phyloP scores from a whole-genome alignment of 2,329 filamentous ascomycete species.

The Metarhizium sp. region DNA sequence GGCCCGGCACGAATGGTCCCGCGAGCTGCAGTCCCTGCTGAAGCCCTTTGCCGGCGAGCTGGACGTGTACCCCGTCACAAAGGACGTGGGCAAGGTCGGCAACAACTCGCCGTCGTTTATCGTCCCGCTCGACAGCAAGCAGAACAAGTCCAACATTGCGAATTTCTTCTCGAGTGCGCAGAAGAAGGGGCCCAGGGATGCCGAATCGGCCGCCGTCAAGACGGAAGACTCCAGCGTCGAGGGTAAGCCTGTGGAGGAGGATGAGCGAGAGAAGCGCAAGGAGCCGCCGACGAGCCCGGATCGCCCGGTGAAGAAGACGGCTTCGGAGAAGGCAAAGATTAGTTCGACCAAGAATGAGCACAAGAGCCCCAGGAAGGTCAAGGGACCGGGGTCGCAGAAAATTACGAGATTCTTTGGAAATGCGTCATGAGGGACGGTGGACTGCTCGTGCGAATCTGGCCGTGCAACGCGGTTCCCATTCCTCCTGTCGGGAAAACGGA shows the following conservation, averaged over 20 bases:
- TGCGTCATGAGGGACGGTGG: constrained; percentile 22
- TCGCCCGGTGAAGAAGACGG: constrained; percentile 19
- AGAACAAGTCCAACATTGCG: constrained; percentile 88
- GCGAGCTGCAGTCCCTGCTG: constrained; percentile 68
- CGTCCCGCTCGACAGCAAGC: constrained; percentile 70
- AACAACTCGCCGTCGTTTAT: constrained; percentile 82
- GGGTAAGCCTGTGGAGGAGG: neutral
- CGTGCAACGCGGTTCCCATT: too few species aligned
- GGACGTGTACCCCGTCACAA: constrained; percentile 76
- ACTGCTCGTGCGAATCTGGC: too few species aligned
- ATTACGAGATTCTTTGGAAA: constrained; percentile 87
- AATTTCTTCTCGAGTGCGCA: constrained; percentile 72
- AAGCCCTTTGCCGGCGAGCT: constrained; percentile 71
- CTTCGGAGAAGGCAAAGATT: constrained; percentile 20
- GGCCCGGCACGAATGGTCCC: constrained; percentile 59
- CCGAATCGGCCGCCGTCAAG: neutral
- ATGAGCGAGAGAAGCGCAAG: constrained; percentile 14
- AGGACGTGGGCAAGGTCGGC: constrained; percentile 89
- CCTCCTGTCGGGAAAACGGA: too few species aligned
- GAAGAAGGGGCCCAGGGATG: constrained; percentile 13
- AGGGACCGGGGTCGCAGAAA: constrained; percentile 36
- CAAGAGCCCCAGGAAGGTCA: constrained; percentile 58
- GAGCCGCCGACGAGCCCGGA: constrained; percentile 8
- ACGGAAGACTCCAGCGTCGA: neutral
- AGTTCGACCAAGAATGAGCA: constrained; percentile 32